Evolutionary conservation across 768 basidiomycete genomes (phyloP), one percentile per base, ranked within the genome.

Genomic region (Boletus insuetus): DNA sequence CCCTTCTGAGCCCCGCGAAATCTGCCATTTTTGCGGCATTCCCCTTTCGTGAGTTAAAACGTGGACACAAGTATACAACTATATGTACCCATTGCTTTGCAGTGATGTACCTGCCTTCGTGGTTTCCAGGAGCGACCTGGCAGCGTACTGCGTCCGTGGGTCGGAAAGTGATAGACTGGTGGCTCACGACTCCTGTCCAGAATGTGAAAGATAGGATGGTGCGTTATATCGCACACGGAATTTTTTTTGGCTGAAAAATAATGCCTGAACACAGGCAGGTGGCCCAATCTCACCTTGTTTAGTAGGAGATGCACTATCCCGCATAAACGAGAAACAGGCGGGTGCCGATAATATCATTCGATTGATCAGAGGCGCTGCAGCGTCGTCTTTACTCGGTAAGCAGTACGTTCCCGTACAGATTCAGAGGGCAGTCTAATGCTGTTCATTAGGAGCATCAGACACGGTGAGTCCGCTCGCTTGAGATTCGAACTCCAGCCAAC

Each of bases 51-150:
- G 37, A 57, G 56, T 48, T 4, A 9, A 32, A 34, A 14, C 35
- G 10, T 7, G 31, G 29, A 16, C 5, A 10, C 24, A 24, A 19
- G 14, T 12, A 37, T 20, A 37, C 16, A 20, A 22, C 5, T 3
- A 14, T n/a, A 17, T 49, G 47, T 29, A 43, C 24, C 3, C 10
- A 0, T 24, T 29, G 1, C 29, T 29, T 45, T 48, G 4, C 37
- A 57, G 52, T 57, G 52, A 57, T 48, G 46, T 39, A 44, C 42
- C 42, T 54, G n/a, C 55, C 56, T 34, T n/a, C 46, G 3, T 54
- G 56, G 56, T 40, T 57, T 17, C 46, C 52, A 17, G 52, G 56
- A 1, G 56, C 56, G 14, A 44, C 35, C 11, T 57, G 51, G 45
- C 45, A 53, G 35, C 46, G 40, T 10, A 45, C 47, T 14, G 43